These are phyloP conservation scores for Mucor mucedo DNA, from an alignment of 371 early-diverging fungal species.

Conservation along the genomic window DNA sequence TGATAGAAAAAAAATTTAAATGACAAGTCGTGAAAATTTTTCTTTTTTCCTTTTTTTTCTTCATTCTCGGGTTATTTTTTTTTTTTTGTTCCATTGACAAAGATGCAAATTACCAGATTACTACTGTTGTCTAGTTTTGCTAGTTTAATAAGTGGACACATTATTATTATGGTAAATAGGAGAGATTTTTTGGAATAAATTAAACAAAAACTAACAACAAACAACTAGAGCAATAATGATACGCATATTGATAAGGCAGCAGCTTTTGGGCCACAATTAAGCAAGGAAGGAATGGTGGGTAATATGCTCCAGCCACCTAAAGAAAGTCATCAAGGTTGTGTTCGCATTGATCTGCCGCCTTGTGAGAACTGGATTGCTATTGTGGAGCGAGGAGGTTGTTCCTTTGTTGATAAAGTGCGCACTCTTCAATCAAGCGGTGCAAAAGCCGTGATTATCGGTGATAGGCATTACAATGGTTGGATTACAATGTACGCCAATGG, in stretches of 20 bases:
- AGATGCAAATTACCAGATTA: too few relatives aligned
- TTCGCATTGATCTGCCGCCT: background rate
- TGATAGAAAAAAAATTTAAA: background rate
- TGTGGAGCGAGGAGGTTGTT: slow-evolving; percentile 85
- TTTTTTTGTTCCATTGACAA: too few relatives aligned
- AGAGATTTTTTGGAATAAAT: too few relatives aligned
- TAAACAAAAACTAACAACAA: background rate
- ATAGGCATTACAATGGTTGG: slow-evolving; percentile 70
- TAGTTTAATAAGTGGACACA: too few relatives aligned
- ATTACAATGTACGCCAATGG: slow-evolving; percentile 93
- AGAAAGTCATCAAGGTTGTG: background rate
- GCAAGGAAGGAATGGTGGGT: slow-evolving; percentile 10
- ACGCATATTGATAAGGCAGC: slow-evolving; percentile 23
- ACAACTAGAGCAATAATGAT: slow-evolving; percentile 17
- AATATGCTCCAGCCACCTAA: slow-evolving; percentile 4
- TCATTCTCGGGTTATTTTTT: too few relatives aligned
- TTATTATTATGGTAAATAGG: too few relatives aligned
- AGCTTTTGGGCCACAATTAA: slow-evolving; percentile 16
- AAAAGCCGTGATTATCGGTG: slow-evolving; percentile 90
- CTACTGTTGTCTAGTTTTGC: too few relatives aligned
- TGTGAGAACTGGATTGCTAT: slow-evolving; percentile 77
- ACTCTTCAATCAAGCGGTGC: slow-evolving; percentile 89
- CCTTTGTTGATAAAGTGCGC: slow-evolving; percentile 88
- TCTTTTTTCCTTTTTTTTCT: background rate
- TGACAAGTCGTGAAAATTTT: background rate